Evolutionary conservation across 2,329 filamentous ascomycete species (phyloP).

Genomic region (Trichoderma gracile): DNA sequence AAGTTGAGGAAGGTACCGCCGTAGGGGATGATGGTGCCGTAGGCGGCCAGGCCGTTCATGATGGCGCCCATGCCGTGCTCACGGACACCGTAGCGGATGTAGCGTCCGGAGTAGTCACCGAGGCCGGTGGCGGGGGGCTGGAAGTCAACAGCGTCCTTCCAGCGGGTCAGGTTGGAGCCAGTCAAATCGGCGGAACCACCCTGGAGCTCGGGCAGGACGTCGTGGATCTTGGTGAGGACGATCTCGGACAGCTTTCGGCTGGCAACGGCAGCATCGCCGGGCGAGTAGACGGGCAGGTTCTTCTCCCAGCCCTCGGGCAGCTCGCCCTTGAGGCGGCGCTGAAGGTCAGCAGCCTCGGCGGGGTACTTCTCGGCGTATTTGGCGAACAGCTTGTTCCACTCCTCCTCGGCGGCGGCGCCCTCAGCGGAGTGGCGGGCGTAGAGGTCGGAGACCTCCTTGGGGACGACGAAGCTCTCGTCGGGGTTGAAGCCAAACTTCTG

Average conservation of each 20-base stretch:
- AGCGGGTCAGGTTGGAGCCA: conserved; percentile 96
- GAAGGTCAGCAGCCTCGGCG: conserved; percentile 76
- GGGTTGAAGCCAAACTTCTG: conserved; percentile 94
- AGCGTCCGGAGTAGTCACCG: conserved; percentile 87
- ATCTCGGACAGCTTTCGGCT: conserved; percentile 96
- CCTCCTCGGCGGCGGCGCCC: conserved; percentile 84
- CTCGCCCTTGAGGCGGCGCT: conserved; percentile 75
- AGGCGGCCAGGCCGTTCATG: conserved; percentile 93
- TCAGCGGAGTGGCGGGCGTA: conserved; percentile 83
- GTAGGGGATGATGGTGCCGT: conserved; percentile 92
- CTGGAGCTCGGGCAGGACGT: conserved; percentile 81
- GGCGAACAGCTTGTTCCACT: conserved; percentile 92
- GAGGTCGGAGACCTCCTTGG: conserved; percentile 89
- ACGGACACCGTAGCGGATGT: conserved; percentile 88
- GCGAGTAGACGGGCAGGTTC: conserved; percentile 85
- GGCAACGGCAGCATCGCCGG: conserved; percentile 79
- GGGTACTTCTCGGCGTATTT: conserved; percentile 81
- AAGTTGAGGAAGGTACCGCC: conserved; percentile 99
- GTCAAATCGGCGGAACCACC: conserved; percentile 98
- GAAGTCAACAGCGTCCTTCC: conserved; percentile 97
- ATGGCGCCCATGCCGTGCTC: conserved; percentile 92
- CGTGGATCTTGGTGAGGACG: conserved; percentile 85
- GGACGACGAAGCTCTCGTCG: conserved; percentile 86
- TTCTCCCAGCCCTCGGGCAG: conserved; percentile 98
- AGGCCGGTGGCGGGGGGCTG: conserved; percentile 84